Base-by-base conservation (phyloP, 2,329 filamentous ascomycete species). In the Hymenotorrendiella dingleyae region DNA sequence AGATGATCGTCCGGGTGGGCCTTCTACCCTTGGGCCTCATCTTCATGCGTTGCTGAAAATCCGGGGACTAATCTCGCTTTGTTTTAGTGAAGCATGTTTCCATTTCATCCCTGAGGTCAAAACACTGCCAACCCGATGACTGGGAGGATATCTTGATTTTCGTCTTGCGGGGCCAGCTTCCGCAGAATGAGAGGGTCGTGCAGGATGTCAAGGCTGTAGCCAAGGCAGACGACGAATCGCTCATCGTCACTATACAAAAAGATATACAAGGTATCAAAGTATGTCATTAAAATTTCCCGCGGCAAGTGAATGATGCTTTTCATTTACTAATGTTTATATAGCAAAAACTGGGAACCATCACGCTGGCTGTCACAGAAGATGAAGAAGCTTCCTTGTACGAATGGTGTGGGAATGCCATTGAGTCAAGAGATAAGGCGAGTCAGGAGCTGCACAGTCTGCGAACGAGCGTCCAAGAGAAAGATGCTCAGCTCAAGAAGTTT, bases 261-360 rank as follows among this genome's bases (percentile, higher is more conserved):
- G 75, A 78, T 43, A 72, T 82, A 28, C 71, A 79, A 49, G 82
- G 80, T 32, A 85, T 88, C 53, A 84, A 79, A 45, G 82, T 83
- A 67, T 50, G 74, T 61, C 19, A 24, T 33, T 11, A 34, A 22
- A 32, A 11, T 16, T 16, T 17, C 27, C 22, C 28, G n/a, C 33
- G 35, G 48, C 35, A n/a, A n/a, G n/a, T n/a, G n/a, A n/a, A n/a
- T n/a, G n/a, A n/a, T n/a, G n/a, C n/a, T n/a, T 8, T 19, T 14
- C 23, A 33, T 10, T 23, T 26, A 41, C 52, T 53, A 43, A 55
- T 37, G 8, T 36, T 34, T 19, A 12, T 20, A 24, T 50, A 84
- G 80, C 80, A 84, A 80, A 77, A 72, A 21, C 72, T 88, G n/a
- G 86, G 85, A 24, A 66, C 73, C 17, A 72, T 90, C 46, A 66